phyloP scores from a whole-genome alignment of 805 yeast genomes.

The Nakazawaea holstii region DNA sequence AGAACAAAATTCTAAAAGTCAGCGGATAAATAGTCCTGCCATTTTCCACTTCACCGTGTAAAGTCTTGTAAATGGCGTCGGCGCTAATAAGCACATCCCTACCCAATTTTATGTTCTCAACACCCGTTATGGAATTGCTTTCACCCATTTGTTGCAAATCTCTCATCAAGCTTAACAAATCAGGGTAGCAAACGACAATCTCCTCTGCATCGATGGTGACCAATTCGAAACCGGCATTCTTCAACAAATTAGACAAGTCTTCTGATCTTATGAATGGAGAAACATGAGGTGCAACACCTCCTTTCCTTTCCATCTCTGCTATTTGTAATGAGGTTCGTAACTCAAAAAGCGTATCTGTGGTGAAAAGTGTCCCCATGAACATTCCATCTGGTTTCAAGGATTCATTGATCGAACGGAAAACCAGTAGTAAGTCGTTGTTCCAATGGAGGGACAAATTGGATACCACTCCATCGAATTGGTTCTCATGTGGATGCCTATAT shows the following conservation, averaged over 20 bases:
- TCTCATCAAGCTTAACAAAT: constrained; percentile 56
- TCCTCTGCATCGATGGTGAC: constrained; percentile 84
- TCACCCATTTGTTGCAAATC: constrained; percentile 85
- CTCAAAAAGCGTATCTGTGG: constrained; percentile 83
- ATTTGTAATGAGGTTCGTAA: constrained; percentile 73
- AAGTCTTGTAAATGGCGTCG: constrained; percentile 61
- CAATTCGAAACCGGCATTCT: constrained; percentile 72
- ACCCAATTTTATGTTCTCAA: constrained; percentile 35
- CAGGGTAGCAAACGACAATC: constrained; percentile 73
- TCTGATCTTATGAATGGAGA: constrained; percentile 76
- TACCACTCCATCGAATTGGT: constrained; percentile 62
- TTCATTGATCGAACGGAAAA: constrained; percentile 47
- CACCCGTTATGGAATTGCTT: constrained; percentile 52
- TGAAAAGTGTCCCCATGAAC: constrained; percentile 75
- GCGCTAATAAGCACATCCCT: constrained; percentile 71
- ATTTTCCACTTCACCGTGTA: constrained; percentile 62
- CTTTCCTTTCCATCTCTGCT: constrained; percentile 75
- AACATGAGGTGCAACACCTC: constrained; percentile 76
- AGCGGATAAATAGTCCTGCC: constrained; percentile 60
- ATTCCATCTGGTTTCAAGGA: constrained; percentile 75
- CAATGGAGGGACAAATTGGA: constrained; percentile 76
- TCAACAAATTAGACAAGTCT: constrained; percentile 70
- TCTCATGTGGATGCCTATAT: constrained; percentile 32
- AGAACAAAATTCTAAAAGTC: constrained; percentile 69
- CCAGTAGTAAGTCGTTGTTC: constrained; percentile 78